These are phyloP conservation scores for Oenanthe sinensis DNA, from an alignment of 129 eudicot species.

Conservation along the genomic window DNA sequence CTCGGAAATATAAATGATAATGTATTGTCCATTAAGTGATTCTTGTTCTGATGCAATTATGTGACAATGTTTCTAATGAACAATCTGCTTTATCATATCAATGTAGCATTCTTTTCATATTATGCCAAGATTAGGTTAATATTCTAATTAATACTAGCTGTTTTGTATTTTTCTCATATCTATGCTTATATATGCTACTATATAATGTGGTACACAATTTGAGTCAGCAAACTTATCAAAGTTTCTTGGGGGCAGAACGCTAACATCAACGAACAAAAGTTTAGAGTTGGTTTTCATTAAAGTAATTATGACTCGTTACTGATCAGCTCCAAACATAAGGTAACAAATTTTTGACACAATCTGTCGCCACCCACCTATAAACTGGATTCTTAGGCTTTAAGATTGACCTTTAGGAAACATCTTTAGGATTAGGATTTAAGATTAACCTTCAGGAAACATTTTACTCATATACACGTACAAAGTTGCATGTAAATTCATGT, in stretches of 20 bases:
- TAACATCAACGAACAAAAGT: not conserved
- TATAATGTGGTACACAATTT: not conserved
- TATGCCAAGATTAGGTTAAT: not conserved
- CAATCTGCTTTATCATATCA: not conserved
- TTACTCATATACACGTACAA: not conserved
- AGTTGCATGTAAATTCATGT: not conserved
- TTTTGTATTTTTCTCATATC: not conserved
- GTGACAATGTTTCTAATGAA: not conserved
- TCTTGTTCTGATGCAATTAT: not conserved
- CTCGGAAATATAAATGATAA: not conserved
- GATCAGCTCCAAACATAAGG: not conserved
- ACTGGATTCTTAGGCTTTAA: slow-evolving; percentile 6
- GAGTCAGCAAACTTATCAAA: not conserved
- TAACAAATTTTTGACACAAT: not conserved
- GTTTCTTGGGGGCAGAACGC: not conserved
- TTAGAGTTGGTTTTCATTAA: not conserved
- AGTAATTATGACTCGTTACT: not conserved
- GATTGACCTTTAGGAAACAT: slow-evolving; percentile 2
- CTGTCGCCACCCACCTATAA: not conserved
- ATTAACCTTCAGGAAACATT: slow-evolving; percentile 3
- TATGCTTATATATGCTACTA: not conserved
- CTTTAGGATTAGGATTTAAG: slow-evolving; percentile 4
- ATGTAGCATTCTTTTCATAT: not conserved
- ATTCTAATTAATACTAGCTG: not conserved
- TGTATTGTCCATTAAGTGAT: not conserved